Conservation (phyloP, 140 eudicot genomes). For the Stevia rebaudiana region DNA sequence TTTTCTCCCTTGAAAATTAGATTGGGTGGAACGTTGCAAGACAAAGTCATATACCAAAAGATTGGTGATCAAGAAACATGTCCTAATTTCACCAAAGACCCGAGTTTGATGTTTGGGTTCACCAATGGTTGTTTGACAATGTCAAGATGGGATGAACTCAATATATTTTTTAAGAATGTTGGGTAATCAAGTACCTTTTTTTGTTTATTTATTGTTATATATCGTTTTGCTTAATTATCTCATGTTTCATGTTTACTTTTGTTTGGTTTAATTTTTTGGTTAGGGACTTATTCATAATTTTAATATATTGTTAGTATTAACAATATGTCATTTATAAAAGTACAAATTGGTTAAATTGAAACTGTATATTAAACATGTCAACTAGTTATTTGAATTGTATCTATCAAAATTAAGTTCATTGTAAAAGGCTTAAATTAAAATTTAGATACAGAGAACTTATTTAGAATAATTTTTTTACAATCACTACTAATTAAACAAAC, state of each 20-base stretch:
- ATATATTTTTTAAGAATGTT: slow-evolving; percentile 41
- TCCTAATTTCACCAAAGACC: slow-evolving; percentile 36
- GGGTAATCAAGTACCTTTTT: too few relatives aligned
- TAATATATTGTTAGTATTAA: background rate
- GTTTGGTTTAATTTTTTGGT: background rate
- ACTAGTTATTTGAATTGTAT: background rate
- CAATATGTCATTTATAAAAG: background rate
- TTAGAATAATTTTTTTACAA: background rate
- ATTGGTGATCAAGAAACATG: slow-evolving; percentile 13
- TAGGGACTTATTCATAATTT: background rate
- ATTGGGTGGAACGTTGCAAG: slow-evolving; percentile 79
- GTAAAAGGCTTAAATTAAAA: too few relatives aligned
- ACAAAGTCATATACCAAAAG: slow-evolving; percentile 53
- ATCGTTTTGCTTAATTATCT: background rate
- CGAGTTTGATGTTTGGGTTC: slow-evolving; percentile 47
- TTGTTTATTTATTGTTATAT: too few relatives aligned
- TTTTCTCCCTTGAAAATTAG: slow-evolving; percentile 59
- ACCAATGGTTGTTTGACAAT: slow-evolving; percentile 53
- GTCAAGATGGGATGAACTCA: slow-evolving; percentile 76
- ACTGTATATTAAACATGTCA: background rate
- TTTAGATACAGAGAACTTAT: background rate
- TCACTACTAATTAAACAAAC: too few relatives aligned
- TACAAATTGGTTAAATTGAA: background rate
- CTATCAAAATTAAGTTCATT: background rate
- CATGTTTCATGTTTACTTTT: background rate